phyloP scores from a whole-genome alignment of 164 flowering plant genomes.

The grape (Vitis vinifera) region DNA sequence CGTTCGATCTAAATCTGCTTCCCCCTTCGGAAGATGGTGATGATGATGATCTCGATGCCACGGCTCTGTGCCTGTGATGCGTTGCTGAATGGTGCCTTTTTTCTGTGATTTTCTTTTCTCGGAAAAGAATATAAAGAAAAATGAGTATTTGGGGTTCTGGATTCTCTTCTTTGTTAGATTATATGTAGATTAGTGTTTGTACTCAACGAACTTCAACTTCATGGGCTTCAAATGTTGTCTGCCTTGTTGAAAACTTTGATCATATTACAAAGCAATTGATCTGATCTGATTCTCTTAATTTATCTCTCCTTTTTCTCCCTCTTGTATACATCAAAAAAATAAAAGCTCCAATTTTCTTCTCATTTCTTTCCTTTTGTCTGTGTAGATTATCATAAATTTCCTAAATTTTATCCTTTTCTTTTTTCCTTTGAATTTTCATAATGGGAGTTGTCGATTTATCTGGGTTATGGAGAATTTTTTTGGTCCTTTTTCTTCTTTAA shows the following conservation, averaged over 20 bases:
- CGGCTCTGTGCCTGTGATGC: slow-evolving; percentile 54
- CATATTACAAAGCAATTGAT: background rate
- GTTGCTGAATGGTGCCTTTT: slow-evolving; percentile 2
- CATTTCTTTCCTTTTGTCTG: background rate
- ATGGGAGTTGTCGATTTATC: background rate
- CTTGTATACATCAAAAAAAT: background rate
- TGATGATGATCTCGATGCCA: slow-evolving; percentile 41
- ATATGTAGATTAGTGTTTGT: slow-evolving; percentile 17
- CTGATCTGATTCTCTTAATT: slow-evolving; percentile 1
- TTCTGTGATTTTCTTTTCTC: slow-evolving; percentile 11
- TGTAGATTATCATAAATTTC: no score
- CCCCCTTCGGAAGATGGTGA: slow-evolving; percentile 29
- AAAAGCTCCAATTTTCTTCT: background rate
- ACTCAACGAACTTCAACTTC: slow-evolving; percentile 15
- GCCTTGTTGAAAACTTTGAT: slow-evolving; percentile 21
- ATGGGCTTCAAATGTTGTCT: slow-evolving; percentile 28
- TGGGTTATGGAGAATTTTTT: no score
- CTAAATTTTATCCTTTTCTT: no score
- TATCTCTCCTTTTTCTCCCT: background rate
- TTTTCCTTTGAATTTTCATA: background rate
- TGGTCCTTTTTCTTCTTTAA: no score
- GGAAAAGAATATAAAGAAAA: slow-evolving; percentile 9
- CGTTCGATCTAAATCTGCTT: slow-evolving; percentile 64
- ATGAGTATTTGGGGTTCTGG: slow-evolving; percentile 5
- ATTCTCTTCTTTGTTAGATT: slow-evolving; percentile 20